Percentiles rank a stretch among this genome's conserved stretches.
These are phyloP conservation scores for Metschnikowia sp. DNA, from an alignment of 805 yeast species.

Conservation along the genomic window DNA sequence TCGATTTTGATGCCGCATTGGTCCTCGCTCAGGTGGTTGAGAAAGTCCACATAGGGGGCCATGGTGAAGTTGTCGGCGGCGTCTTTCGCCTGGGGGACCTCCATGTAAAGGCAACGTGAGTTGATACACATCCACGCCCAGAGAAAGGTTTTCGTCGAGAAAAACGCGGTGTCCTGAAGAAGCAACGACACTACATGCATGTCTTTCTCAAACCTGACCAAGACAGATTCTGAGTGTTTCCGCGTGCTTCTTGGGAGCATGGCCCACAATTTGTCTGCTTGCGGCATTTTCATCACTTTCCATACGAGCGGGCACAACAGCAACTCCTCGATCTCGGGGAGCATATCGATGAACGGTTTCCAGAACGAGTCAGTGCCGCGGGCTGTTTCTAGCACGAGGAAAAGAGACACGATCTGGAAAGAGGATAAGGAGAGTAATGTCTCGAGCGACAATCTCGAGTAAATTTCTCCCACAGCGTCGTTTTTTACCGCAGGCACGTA, in stretches of 20 bases:
- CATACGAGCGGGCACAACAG: slow-evolving; percentile 60
- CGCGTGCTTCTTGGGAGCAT: slow-evolving; percentile 45
- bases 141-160: slow-evolving; percentile 34
- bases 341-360: slow-evolving; percentile 62
- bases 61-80: slow-evolving; percentile 71
- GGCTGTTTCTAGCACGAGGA: slow-evolving; percentile 41
- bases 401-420: slow-evolving; percentile 57
- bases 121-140: slow-evolving; percentile 88
- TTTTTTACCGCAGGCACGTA: slow-evolving; percentile 23
- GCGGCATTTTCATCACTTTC: slow-evolving; percentile 36
- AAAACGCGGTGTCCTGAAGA: slow-evolving; percentile 11
- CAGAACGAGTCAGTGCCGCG: slow-evolving; percentile 50
- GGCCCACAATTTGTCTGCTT: slow-evolving; percentile 25
- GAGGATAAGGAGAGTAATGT: slow-evolving; percentile 48
- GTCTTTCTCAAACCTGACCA: slow-evolving; percentile 44
- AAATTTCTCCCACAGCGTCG: slow-evolving; percentile 30
- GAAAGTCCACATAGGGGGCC: slow-evolving; percentile 88
- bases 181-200: slow-evolving; percentile 32
- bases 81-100: slow-evolving; percentile 51
- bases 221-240: slow-evolving; percentile 40
- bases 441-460: slow-evolving; percentile 26
- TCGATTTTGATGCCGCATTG: slow-evolving; percentile 52
- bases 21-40: slow-evolving; percentile 64
- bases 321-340: slow-evolving; percentile 59
- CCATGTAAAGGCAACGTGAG: slow-evolving; percentile 85